phyloP scores from a whole-genome alignment of 331 rosid genomes.

The Prunus yedoensis region DNA sequence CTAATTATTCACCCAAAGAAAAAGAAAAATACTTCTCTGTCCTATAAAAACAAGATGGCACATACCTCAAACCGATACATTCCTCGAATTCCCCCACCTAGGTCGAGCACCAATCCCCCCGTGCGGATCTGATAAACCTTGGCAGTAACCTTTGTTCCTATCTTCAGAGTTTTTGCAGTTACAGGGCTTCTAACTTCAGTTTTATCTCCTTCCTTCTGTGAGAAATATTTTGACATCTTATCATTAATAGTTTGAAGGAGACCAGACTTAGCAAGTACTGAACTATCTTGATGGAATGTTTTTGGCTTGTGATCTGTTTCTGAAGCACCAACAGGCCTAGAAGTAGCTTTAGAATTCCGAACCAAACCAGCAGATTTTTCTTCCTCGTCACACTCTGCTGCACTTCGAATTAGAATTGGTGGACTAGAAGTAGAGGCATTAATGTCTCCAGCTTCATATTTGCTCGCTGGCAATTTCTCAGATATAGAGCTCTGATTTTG shows the following conservation, averaged over 20 bases:
- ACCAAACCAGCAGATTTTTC: constrained; percentile 56
- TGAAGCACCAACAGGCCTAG: constrained; percentile 15
- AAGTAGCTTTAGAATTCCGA: constrained; percentile 34
- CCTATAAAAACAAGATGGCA: neutral
- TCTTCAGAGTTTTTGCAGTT: constrained; percentile 47
- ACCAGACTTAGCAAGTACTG: neutral
- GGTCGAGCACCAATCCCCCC: constrained; percentile 83
- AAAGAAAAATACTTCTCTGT: neutral
- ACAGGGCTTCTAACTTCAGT: constrained; percentile 31
- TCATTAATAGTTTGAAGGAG: constrained; percentile 21
- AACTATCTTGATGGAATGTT: neutral
- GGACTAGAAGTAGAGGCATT: constrained; percentile 42
- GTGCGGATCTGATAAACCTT: constrained; percentile 76
- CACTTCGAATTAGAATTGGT: constrained; percentile 74
- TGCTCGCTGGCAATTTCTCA: constrained; percentile 33
- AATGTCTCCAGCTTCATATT: constrained; percentile 30
- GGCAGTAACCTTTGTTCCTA: constrained; percentile 69
- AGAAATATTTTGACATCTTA: constrained; percentile 37
- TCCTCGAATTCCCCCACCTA: constrained; percentile 80
- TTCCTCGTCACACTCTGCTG: constrained; percentile 79
- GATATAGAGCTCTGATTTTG: constrained; percentile 41
- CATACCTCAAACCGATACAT: constrained; percentile 87
- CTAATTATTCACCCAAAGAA: neutral
- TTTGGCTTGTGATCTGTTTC: constrained; percentile 30
- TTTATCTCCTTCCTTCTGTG: constrained; percentile 23